A percentile compares a stretch with the other conserved stretches of the same genome.
Conservation (phyloP, 768 basidiomycete species). For the Lentinus tigrinus region DNA sequence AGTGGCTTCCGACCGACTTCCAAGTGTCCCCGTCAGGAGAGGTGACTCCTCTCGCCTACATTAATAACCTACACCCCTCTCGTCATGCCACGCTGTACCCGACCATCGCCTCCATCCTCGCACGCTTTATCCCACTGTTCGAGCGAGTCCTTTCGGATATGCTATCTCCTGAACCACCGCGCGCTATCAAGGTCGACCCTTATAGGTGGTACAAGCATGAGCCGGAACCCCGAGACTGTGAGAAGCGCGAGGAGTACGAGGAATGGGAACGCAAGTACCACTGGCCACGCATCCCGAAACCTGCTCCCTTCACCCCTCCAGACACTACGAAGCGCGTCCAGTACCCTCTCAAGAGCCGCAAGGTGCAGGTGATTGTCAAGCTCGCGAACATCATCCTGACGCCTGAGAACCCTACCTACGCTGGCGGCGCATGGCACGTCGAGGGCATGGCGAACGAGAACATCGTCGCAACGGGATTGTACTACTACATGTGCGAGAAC, state of each 20-base stretch:
- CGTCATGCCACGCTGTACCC: slow-evolving; percentile 8
- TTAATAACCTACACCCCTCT: slow-evolving; percentile 29
- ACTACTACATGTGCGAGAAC: slow-evolving; percentile 32
- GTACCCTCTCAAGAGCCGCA: not conserved
- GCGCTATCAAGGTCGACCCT: not conserved
- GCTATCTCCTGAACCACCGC: not conserved
- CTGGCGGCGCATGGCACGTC: slow-evolving; percentile 33
- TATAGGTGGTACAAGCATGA: not conserved
- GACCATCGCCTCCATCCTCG: slow-evolving; percentile 10
- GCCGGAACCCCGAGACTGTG: not conserved
- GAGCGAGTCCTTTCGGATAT: slow-evolving; percentile 25
- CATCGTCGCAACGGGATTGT: slow-evolving; percentile 8
- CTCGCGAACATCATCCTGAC: slow-evolving; percentile 32
- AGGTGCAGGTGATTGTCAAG: slow-evolving; percentile 40
- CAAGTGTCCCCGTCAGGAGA: slow-evolving; percentile 18
- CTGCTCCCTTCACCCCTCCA: not conserved
- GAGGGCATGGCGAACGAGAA: slow-evolving; percentile 28
- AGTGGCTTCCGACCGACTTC: slow-evolving; percentile 32
- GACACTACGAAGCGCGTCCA: not conserved
- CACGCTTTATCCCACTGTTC: slow-evolving; percentile 24
- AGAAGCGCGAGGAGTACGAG: not conserved
- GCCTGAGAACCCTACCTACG: not conserved
- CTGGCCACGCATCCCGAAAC: not conserved
- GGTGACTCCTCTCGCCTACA: slow-evolving; percentile 21
- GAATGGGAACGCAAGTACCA: not conserved